Evolutionary conservation across 2,329 filamentous ascomycete genomes (phyloP).

Genomic region (Penicillium frequentans): DNA sequence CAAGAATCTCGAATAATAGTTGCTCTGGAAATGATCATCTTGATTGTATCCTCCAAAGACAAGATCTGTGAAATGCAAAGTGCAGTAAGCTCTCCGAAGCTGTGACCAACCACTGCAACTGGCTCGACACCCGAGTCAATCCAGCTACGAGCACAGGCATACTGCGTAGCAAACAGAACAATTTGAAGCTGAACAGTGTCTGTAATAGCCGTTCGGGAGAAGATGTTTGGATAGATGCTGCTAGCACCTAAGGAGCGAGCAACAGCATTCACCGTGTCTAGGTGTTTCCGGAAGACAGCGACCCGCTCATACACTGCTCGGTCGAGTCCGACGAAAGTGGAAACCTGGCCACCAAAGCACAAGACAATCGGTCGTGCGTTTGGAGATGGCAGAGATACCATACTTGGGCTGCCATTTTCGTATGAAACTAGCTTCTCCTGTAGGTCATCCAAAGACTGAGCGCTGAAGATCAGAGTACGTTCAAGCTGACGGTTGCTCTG

Average conservation of each 20-base stretch:
- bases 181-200: slow-evolving; percentile 33
- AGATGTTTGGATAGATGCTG: slow-evolving; percentile 35
- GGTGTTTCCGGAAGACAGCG: slow-evolving; percentile 29
- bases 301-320: slow-evolving; percentile 30
- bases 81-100: slow-evolving; percentile 25
- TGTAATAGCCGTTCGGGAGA: slow-evolving; percentile 21
- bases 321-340: slow-evolving; percentile 23
- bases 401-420: neutral
- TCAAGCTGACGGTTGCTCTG: slow-evolving; percentile 8
- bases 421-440: neutral
- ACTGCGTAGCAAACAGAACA: slow-evolving; percentile 38
- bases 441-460: slow-evolving; percentile 27
- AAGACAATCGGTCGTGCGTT: neutral
- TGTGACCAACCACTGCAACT: slow-evolving; percentile 33
- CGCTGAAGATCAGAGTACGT: slow-evolving; percentile 26
- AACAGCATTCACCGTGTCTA: slow-evolving; percentile 35
- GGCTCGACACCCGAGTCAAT: slow-evolving; percentile 36
- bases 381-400: neutral
- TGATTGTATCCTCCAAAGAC: slow-evolving; percentile 28
- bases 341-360: neutral
- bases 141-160: slow-evolving; percentile 36
- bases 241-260: slow-evolving; percentile 26
- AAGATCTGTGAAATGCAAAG: slow-evolving; percentile 30
- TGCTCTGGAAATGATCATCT: slow-evolving; percentile 29
- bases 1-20: slow-evolving; percentile 28